These are phyloP conservation scores for Trichoderma oligosporum DNA, from an alignment of 2,329 filamentous ascomycete genomes.

Conservation along the genomic window DNA sequence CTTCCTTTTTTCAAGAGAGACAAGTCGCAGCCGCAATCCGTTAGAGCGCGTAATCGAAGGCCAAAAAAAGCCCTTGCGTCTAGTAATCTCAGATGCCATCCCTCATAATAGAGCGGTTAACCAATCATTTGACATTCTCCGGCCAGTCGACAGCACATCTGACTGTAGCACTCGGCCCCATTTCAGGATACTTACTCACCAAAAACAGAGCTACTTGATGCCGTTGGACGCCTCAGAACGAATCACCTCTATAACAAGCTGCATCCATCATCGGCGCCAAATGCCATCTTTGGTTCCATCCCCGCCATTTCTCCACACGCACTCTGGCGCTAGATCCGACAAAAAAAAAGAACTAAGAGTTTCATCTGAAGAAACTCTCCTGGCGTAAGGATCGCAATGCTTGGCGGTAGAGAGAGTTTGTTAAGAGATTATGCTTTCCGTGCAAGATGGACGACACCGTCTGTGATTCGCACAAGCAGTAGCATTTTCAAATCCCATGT, in stretches of 20 bases:
- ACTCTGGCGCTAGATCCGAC: constrained; percentile 11
- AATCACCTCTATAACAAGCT: not conserved
- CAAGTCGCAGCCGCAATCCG: not conserved
- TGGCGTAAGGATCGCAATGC: not conserved
- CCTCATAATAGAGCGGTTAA: not conserved
- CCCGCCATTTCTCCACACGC: constrained; percentile 14
- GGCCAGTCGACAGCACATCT: not conserved
- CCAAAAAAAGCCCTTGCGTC: constrained; percentile 9
- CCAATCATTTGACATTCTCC: not conserved
- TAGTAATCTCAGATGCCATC: constrained; percentile 4
- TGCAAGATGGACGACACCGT: not conserved
- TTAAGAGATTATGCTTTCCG: not conserved
- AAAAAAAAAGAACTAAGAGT: not conserved
- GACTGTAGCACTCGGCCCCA: not conserved
- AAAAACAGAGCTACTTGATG: not conserved
- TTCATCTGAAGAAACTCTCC: not conserved
- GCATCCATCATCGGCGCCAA: constrained; percentile 1
- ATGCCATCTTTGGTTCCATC: constrained; percentile 13
- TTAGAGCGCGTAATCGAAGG: not conserved
- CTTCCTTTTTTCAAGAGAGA: not conserved
- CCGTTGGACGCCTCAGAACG: not conserved
- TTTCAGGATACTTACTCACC: not conserved
- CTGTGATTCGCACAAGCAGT: not conserved
- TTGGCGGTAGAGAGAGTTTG: not conserved
- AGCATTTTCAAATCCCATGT: not conserved